Evolutionary conservation across 495 filamentous ascomycete genomes (phyloP).

Genomic region (Daldinia loculata): DNA sequence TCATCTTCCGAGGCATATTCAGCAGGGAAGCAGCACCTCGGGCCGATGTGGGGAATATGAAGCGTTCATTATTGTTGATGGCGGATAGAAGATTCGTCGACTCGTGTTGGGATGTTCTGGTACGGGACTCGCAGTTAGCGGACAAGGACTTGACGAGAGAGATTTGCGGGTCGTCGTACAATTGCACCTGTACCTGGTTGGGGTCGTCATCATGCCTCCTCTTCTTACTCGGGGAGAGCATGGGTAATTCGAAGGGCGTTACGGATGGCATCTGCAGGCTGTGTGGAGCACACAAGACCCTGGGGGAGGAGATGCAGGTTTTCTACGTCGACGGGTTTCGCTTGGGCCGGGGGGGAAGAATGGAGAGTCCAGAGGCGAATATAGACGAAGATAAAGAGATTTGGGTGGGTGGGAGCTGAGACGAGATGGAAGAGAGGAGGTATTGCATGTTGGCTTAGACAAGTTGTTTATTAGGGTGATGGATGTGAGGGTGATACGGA

Average conservation of each 20-base stretch:
- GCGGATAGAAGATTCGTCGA: constrained; percentile 34
- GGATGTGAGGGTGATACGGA: constrained; percentile 36
- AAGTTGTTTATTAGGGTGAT: constrained; percentile 29
- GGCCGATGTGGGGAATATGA: constrained; percentile 22
- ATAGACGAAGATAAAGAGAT: background rate
- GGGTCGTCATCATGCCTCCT: constrained; percentile 52
- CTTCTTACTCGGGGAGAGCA: constrained; percentile 49
- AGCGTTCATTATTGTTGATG: constrained; percentile 38
- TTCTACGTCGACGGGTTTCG: constrained; percentile 2
- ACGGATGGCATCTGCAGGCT: constrained; percentile 40
- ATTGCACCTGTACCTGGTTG: constrained; percentile 41
- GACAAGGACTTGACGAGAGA: constrained; percentile 15
- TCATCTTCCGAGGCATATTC: constrained; percentile 42
- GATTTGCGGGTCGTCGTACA: constrained; percentile 43
- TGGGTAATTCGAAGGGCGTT: constrained; percentile 25
- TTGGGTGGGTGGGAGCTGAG: constrained; percentile 3
- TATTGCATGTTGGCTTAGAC: constrained; percentile 16
- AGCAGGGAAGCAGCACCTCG: constrained; percentile 25
- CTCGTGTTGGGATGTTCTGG: constrained; percentile 33
- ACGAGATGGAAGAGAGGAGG: background rate
- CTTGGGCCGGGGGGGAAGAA: background rate
- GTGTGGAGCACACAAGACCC: background rate
- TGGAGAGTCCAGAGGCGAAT: background rate
- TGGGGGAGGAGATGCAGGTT: background rate
- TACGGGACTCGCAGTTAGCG: constrained; percentile 24